Base-by-base conservation (phyloP, 768 basidiomycete species). In the Lactarius sp. region DNA sequence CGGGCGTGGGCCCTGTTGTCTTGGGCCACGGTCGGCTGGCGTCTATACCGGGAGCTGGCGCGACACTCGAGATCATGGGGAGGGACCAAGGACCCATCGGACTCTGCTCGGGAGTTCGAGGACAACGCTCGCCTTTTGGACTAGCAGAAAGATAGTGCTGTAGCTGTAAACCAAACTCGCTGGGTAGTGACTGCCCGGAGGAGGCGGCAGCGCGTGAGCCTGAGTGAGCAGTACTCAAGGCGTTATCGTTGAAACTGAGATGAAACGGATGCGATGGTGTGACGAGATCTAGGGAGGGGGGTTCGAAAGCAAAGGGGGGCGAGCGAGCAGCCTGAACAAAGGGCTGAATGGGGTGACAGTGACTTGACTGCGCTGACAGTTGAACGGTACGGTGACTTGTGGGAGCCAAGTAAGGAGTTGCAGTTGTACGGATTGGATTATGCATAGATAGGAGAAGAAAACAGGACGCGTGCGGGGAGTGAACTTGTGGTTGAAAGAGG, bases 21-120 rank as follows among this genome's bases (percentile, higher is more conserved):
- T 52, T 60, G 18, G 22, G 34, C 64, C 64, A 60, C 22, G 54
- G 59, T 8, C 63, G 52, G 39, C n/a, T 34, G n/a, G 33, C 36
- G 6, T 27, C 37, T 3, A 56, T 31, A 4, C 34, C 49, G 44
- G 59, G 49, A 27, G 47, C 20, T 16, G 47, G 59, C 14, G 41
- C 47, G 20, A 49, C 33, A 14, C 39, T 41, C 27, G 59, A 47
- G 46, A 58, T 34, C 14, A n/a, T 49, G 3, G 46, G 62, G 20
- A 42, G 58, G 10, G 57, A 31, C 62, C 62, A 64, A 54, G 62
- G 18, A 8, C 18, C n/a, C 12, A 54, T 54, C 20, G 22, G 7
- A 59, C 27, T 41, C 7, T 55, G 62, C n/a, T 59, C 39, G 33
- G 57, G 52, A 36, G 46, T 34, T 13, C 52, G 52, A 53, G 52